These are phyloP conservation scores for Penicillium hesseltinei DNA, from an alignment of 2,329 filamentous ascomycete species.

Conservation along the genomic window DNA sequence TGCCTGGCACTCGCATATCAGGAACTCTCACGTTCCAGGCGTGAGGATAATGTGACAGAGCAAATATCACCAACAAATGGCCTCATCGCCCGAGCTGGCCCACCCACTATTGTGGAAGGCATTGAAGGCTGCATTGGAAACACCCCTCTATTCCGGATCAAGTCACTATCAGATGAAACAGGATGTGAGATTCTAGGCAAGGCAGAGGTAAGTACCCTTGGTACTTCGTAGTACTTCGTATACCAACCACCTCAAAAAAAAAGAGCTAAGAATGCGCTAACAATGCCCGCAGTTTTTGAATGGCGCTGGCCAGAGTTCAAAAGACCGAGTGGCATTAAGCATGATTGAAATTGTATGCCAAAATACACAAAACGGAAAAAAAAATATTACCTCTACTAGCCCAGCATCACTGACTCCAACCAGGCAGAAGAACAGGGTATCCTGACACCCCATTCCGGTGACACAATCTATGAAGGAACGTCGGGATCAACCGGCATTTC, in stretches of 20 bases:
- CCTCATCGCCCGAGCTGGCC: slow-evolving; percentile 30
- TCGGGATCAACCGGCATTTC: slow-evolving; percentile 96
- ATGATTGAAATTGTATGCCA: slow-evolving; percentile 68
- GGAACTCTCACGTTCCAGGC: slow-evolving; percentile 71
- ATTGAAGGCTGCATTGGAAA: slow-evolving; percentile 92
- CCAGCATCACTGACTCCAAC: slow-evolving; percentile 7
- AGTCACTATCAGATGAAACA: slow-evolving; percentile 79
- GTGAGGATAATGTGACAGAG: slow-evolving; percentile 20
- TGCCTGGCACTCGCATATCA: slow-evolving; percentile 74
- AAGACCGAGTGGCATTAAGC: slow-evolving; percentile 87
- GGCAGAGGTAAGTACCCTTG: slow-evolving; percentile 63
- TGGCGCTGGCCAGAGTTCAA: slow-evolving; percentile 88
- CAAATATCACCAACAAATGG: slow-evolving; percentile 9
- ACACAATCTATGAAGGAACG: slow-evolving; percentile 96
- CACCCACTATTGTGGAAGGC: slow-evolving; percentile 63
- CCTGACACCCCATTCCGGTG: slow-evolving; percentile 74
- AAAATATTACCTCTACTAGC: neutral
- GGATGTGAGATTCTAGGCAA: slow-evolving; percentile 90
- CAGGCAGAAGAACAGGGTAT: slow-evolving; percentile 75
- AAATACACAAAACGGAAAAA: neutral
- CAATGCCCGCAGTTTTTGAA: slow-evolving; percentile 68
- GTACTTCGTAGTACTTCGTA: neutral
- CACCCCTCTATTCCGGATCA: slow-evolving; percentile 84
- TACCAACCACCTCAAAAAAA: neutral
- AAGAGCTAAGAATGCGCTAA: slow-evolving; percentile 6